Conservation (phyloP, 306 rosid species). For the Cucumis hystrix region DNA sequence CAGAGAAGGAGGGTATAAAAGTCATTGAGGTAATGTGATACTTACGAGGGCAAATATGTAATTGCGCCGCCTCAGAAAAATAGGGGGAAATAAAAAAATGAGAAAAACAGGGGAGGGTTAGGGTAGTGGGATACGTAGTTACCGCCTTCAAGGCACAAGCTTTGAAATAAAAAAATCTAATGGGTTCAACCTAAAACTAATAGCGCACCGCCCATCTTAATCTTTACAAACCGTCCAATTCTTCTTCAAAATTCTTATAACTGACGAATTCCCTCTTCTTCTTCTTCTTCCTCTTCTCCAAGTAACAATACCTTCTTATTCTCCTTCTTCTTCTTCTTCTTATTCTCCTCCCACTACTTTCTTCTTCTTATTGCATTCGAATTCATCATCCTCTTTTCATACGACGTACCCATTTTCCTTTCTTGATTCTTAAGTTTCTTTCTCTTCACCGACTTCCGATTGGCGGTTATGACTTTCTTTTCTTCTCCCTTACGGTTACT, state of each 20-base stretch:
- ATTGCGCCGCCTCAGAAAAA: neutral
- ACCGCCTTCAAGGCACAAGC: neutral
- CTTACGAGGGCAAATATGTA: neutral
- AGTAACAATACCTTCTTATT: neutral
- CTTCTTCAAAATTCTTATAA: neutral
- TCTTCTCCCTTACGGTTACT: neutral
- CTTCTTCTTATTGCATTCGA: neutral
- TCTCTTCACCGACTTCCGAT: neutral
- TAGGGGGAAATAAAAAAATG: neutral
- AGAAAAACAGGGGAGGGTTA: neutral
- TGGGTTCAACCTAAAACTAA: neutral
- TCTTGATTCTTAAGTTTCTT: neutral
- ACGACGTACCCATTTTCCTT: neutral
- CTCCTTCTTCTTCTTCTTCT: neutral
- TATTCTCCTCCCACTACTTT: neutral
- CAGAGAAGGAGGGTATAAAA: neutral
- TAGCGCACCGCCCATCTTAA: constrained; percentile 11
- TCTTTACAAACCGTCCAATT: neutral
- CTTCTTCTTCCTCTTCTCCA: constrained; percentile 9
- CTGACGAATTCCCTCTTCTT: neutral
- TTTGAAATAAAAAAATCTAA: neutral
- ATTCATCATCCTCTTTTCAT: neutral
- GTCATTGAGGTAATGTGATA: neutral
- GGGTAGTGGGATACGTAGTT: neutral
- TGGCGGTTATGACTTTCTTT: constrained; percentile 3